A percentile compares a stretch with the other conserved stretches of the same genome.
phyloP scores from a whole-genome alignment of 2,329 filamentous ascomycete species.

The Nigrospora oryzae region DNA sequence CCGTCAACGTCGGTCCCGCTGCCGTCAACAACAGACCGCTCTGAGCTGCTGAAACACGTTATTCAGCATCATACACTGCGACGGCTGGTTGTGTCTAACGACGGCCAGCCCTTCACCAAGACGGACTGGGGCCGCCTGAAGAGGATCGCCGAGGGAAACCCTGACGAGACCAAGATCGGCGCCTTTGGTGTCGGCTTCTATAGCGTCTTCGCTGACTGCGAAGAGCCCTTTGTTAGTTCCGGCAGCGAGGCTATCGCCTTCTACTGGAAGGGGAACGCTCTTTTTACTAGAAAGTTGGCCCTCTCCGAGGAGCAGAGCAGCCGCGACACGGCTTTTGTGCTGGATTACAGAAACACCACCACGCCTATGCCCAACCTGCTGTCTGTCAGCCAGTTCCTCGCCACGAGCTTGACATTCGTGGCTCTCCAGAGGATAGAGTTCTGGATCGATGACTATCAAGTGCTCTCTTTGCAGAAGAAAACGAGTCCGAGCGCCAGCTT shows the following conservation, averaged over 20 bases:
- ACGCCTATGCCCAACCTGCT: constrained; percentile 81
- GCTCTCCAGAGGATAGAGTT: constrained; percentile 81
- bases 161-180: constrained; percentile 97
- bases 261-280: constrained; percentile 97
- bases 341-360: constrained; percentile 86
- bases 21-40: constrained; percentile 52
- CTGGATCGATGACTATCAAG: constrained; percentile 78
- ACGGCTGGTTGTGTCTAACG: constrained; percentile 84
- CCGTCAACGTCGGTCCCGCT: constrained; percentile 75
- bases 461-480: constrained; percentile 76
- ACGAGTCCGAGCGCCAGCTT: constrained; percentile 69
- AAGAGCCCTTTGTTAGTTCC: constrained; percentile 93
- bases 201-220: constrained; percentile 95
- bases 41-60: constrained; percentile 71
- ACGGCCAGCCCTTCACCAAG: constrained; percentile 78
- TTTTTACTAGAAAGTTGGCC: constrained; percentile 82
- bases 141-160: constrained; percentile 97
- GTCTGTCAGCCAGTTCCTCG: constrained; percentile 83
- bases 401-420: constrained; percentile 93
- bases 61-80: constrained; percentile 79
- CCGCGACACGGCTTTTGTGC: constrained; percentile 78
- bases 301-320: constrained; percentile 59
- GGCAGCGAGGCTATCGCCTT: constrained; percentile 93
- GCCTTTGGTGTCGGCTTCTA: constrained; percentile 99
- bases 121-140: constrained; percentile 93